A percentile compares a stretch with the other conserved stretches of the same genome.
Conservation (phyloP, 352 stramenopile species). For the Phytophthora hibernalis region DNA sequence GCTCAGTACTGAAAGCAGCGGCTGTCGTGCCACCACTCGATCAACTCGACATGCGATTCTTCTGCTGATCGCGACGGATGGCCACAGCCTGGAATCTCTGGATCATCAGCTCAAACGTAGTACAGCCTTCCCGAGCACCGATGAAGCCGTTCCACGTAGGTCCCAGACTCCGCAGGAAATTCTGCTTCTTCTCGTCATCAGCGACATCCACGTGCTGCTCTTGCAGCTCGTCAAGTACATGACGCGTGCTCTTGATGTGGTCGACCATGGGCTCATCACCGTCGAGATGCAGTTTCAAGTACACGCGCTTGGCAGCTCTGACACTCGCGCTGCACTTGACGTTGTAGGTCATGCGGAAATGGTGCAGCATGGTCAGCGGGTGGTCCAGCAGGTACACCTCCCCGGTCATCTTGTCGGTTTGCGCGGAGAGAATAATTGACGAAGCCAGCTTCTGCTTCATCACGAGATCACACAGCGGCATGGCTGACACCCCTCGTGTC, state of each 20-base stretch:
- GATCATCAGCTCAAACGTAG: not conserved
- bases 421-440: slow-evolving; percentile 3
- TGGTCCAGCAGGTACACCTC: slow-evolving; percentile 21
- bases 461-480: not conserved
- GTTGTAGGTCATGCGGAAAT: slow-evolving; percentile 15
- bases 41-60: not conserved
- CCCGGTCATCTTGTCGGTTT: slow-evolving; percentile 8
- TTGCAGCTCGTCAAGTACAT: not conserved
- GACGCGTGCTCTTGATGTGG: not conserved
- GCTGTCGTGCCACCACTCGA: not conserved
- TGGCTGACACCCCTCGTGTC: not conserved
- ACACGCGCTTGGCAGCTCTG: too few species aligned
- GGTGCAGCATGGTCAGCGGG: slow-evolving; percentile 8
- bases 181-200: not conserved
- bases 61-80: not conserved
- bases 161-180: not conserved
- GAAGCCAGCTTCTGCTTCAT: slow-evolving; percentile 14
- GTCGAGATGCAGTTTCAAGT: too few species aligned
- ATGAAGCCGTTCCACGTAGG: not conserved
- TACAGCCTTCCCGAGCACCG: not conserved
- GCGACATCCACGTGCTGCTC: not conserved
- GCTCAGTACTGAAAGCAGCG: not conserved
- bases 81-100: not conserved
- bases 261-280: not conserved
- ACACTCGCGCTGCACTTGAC: slow-evolving; percentile 13